Evolutionary conservation across 495 filamentous ascomycete genomes (phyloP).

Genomic region (Barbatosphaeria neglecta): DNA sequence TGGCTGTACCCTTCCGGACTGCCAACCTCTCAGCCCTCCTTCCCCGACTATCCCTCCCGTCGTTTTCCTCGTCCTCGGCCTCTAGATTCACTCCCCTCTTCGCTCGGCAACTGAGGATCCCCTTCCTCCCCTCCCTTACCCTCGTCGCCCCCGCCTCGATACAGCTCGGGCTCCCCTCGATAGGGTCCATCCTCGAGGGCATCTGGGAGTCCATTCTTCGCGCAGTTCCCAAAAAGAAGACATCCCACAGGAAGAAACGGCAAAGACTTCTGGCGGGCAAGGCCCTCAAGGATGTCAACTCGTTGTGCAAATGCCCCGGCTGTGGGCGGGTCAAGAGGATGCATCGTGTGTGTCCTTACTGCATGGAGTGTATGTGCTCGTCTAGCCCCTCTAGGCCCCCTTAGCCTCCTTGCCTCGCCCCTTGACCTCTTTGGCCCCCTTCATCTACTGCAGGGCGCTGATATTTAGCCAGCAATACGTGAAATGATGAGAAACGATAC

Average conservation of each 20-base stretch:
- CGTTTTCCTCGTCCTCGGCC: constrained; percentile 23
- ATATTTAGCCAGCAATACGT: constrained; percentile 17
- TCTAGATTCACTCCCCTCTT: constrained; percentile 25
- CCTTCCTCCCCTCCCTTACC: constrained; percentile 34
- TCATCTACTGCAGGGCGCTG: background rate
- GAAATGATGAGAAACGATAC: constrained; percentile 17
- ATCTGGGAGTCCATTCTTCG: constrained; percentile 88
- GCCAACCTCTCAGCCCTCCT: constrained; percentile 11
- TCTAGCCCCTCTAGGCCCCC: background rate
- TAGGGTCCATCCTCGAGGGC: constrained; percentile 49
- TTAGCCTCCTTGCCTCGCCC: background rate
- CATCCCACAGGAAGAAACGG: constrained; percentile 90
- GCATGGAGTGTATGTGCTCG: constrained; percentile 32
- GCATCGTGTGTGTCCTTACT: constrained; percentile 78
- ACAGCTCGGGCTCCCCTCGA: constrained; percentile 37
- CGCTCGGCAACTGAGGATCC: constrained; percentile 27
- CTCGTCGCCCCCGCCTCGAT: constrained; percentile 44
- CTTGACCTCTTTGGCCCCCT: background rate
- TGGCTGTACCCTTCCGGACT: constrained; percentile 32
- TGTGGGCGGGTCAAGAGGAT: constrained; percentile 81
- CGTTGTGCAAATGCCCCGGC: constrained; percentile 73
- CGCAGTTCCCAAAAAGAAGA: constrained; percentile 98
- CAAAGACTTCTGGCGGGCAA: constrained; percentile 90
- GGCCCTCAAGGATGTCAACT: constrained; percentile 77
- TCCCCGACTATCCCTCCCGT: constrained; percentile 24